Percentiles rank a stretch among this genome's conserved stretches.
Conservation (phyloP, 1,139 yeast genomes). For the Scheffersomyces insectosa region DNA sequence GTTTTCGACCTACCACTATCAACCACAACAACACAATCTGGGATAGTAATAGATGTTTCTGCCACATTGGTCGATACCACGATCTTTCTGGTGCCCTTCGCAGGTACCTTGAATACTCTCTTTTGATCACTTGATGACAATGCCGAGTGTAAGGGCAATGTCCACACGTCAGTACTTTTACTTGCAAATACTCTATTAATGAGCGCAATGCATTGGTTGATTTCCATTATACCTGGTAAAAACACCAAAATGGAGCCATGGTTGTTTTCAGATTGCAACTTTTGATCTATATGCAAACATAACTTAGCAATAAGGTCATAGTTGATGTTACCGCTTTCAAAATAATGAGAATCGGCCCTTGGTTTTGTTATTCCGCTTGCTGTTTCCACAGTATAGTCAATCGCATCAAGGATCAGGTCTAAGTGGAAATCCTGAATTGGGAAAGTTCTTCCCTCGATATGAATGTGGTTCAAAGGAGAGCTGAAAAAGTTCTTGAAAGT, state of each 20-base stretch:
- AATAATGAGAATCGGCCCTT: slow-evolving; percentile 62
- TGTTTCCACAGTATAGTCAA: slow-evolving; percentile 54
- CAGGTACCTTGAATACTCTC: slow-evolving; percentile 60
- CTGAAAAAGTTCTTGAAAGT: slow-evolving; percentile 66
- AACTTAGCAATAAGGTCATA: slow-evolving; percentile 67
- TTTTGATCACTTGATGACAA: slow-evolving; percentile 81
- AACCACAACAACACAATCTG: slow-evolving; percentile 90
- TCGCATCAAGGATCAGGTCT: slow-evolving; percentile 57
- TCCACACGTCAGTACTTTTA: slow-evolving; percentile 25
- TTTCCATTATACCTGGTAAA: slow-evolving; percentile 90
- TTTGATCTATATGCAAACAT: slow-evolving; percentile 52
- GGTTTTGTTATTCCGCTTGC: slow-evolving; percentile 50
- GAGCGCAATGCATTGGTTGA: slow-evolving; percentile 47
- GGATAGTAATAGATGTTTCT: slow-evolving; percentile 86
- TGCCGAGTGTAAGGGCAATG: slow-evolving; percentile 88
- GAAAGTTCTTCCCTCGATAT: slow-evolving; percentile 90
- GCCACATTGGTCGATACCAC: slow-evolving; percentile 91
- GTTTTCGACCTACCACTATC: slow-evolving; percentile 87
- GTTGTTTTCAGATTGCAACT: slow-evolving; percentile 38
- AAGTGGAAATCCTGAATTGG: slow-evolving; percentile 80
- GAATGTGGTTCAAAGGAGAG: slow-evolving; percentile 53
- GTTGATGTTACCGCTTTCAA: slow-evolving; percentile 66
- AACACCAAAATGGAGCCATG: slow-evolving; percentile 81
- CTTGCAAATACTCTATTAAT: slow-evolving; percentile 21
- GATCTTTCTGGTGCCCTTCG: slow-evolving; percentile 62